A percentile compares a stretch with the other conserved stretches of the same genome.
Conservation (phyloP, 495 filamentous ascomycete genomes). For the Penicillium tannophilum region DNA sequence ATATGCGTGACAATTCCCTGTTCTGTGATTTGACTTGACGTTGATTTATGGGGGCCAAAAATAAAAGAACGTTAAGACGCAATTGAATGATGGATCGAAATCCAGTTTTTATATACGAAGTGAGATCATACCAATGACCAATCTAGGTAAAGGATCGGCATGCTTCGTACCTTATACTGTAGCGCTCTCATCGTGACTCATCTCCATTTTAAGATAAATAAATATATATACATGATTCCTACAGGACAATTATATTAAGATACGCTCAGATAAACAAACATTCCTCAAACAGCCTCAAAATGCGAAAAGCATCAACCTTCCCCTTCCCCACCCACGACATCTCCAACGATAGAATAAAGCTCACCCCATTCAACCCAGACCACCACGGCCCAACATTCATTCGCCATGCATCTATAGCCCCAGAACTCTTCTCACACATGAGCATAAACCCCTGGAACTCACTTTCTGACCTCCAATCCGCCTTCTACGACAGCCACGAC, state of each 20-base stretch:
- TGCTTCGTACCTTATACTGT: neutral
- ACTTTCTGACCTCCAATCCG: conserved; percentile 11
- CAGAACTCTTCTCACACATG: conserved; percentile 25
- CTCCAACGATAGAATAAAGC: conserved; percentile 25
- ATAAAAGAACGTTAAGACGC: too few species aligned
- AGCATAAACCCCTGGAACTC: conserved; percentile 12
- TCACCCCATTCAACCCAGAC: conserved; percentile 21
- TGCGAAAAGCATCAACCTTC: conserved; percentile 10
- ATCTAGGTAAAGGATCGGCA: neutral
- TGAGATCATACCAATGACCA: neutral
- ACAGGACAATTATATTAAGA: too few species aligned
- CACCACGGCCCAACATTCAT: conserved; percentile 20
- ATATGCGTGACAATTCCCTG: too few species aligned
- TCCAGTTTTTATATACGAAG: neutral
- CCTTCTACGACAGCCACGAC: conserved; percentile 12
- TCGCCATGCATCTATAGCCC: conserved; percentile 19
- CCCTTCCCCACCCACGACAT: conserved; percentile 10
- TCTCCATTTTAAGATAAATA: too few species aligned
- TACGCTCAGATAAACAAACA: too few species aligned
- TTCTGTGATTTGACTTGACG: too few species aligned
- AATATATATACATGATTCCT: too few species aligned
- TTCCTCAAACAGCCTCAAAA: neutral
- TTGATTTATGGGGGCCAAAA: too few species aligned
- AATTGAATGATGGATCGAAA: neutral
- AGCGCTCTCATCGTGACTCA: neutral